These are phyloP conservation scores for Cercospora canescens DNA, from an alignment of 2,329 filamentous ascomycete genomes.

Conservation along the genomic window DNA sequence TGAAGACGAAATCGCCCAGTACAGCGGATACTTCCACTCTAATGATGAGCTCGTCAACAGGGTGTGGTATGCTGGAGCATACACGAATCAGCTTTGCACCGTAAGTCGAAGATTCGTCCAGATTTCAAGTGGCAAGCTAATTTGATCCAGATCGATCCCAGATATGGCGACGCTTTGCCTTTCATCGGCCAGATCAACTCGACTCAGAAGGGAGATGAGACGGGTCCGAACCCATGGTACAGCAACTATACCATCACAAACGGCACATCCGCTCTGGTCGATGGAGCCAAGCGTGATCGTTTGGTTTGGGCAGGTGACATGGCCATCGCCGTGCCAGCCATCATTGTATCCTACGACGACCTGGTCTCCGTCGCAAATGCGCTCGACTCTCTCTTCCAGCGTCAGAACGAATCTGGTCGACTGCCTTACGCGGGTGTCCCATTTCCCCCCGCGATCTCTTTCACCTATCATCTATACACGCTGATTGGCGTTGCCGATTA, in stretches of 20 bases:
- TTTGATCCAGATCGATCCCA: slow-evolving; percentile 33
- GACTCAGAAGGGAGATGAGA: slow-evolving; percentile 33
- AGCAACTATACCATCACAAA: slow-evolving; percentile 44
- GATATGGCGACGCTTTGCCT: slow-evolving; percentile 38
- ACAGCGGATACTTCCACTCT: slow-evolving; percentile 44
- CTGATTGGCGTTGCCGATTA: slow-evolving; percentile 49
- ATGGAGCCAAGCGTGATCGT: slow-evolving; percentile 61
- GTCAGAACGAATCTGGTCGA: slow-evolving; percentile 33
- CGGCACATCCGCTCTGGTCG: slow-evolving; percentile 41
- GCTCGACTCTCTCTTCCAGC: slow-evolving; percentile 31
- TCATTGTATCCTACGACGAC: slow-evolving; percentile 51
- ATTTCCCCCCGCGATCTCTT: slow-evolving; percentile 40
- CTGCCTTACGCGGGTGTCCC: slow-evolving; percentile 32
- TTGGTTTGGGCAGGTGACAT: slow-evolving; percentile 65
- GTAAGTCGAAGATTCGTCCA: not conserved
- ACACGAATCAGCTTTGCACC: slow-evolving; percentile 35
- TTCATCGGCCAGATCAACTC: slow-evolving; percentile 36
- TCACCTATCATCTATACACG: slow-evolving; percentile 58
- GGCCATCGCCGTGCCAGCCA: slow-evolving; percentile 51
- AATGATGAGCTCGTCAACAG: slow-evolving; percentile 47
- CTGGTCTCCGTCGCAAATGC: slow-evolving; percentile 37
- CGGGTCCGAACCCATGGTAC: slow-evolving; percentile 40
- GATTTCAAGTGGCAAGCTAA: not conserved
- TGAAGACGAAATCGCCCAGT: slow-evolving; percentile 42
- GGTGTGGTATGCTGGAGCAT: slow-evolving; percentile 46